Conservation (phyloP, 169 alveolate species). For the Babesia ovata region DNA sequence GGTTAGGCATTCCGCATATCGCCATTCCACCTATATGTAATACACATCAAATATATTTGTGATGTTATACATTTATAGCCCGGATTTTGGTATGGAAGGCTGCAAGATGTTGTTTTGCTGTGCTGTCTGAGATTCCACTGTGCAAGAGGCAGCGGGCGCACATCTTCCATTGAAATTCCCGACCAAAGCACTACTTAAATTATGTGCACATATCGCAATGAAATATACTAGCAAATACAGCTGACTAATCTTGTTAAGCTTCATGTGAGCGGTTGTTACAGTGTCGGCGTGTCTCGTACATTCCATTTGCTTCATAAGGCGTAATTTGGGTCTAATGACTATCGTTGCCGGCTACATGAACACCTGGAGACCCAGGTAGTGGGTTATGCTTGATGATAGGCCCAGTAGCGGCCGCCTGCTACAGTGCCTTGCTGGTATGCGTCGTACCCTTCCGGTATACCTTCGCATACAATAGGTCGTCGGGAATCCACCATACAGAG, state of each 20-base stretch:
- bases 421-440: constrained; percentile 8
- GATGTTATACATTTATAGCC: background rate
- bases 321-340: too few relatives aligned
- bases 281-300: too few relatives aligned
- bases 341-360: background rate
- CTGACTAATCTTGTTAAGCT: too few relatives aligned
- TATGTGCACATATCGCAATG: background rate
- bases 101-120: background rate
- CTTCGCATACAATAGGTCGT: background rate
- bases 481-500: background rate
- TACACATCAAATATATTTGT: background rate
- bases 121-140: constrained; percentile 7
- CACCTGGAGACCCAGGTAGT: background rate
- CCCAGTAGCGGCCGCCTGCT: background rate
- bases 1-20: background rate
- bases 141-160: background rate
- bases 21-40: background rate
- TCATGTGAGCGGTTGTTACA: too few relatives aligned
- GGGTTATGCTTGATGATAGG: background rate
- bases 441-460: background rate
- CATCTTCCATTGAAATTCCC: background rate
- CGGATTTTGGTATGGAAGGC: background rate
- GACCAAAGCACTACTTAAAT: background rate
- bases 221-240: too few relatives aligned
- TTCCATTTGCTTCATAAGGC: too few relatives aligned